A percentile compares a stretch with the other conserved stretches of the same genome.
phyloP scores from a whole-genome alignment of 495 filamentous ascomycete species.

The Aspergillus carlsbadensis region DNA sequence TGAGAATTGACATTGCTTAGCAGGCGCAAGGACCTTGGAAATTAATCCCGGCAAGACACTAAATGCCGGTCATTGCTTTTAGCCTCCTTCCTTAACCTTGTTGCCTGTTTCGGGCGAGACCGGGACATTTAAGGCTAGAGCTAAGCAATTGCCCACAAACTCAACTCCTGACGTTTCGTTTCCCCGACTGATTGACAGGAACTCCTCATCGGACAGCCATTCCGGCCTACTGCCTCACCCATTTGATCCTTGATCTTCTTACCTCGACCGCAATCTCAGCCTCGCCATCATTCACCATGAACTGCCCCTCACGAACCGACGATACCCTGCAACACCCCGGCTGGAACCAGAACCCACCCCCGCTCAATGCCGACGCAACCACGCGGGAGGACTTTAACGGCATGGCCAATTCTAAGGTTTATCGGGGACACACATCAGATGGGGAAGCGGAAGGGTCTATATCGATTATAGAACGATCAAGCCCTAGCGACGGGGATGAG shows the following conservation, averaged over 20 bases:
- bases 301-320: slow-evolving; percentile 60
- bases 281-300: background rate
- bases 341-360: slow-evolving; percentile 61
- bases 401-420: slow-evolving; percentile 40
- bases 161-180: background rate
- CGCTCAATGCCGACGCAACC: slow-evolving; percentile 56
- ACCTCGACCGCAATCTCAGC: background rate
- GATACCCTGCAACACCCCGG: slow-evolving; percentile 52
- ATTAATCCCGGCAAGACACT: too few relatives aligned
- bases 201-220: background rate
- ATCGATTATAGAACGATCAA: slow-evolving; percentile 23
- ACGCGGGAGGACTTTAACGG: slow-evolving; percentile 66
- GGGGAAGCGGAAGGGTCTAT: slow-evolving; percentile 25
- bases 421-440: slow-evolving; percentile 32
- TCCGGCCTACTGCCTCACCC: slow-evolving; percentile 8
- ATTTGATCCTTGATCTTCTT: background rate
- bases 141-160: background rate
- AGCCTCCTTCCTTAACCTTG: background rate
- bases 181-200: background rate
- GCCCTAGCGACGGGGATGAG: slow-evolving; percentile 26
- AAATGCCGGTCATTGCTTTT: too few relatives aligned
- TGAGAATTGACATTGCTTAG: too few relatives aligned
- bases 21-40: too few relatives aligned
- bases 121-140: background rate
- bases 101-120: background rate